Evolutionary conservation across 495 filamentous ascomycete genomes (phyloP).

Genomic region (Aspergillus egyptiacus): DNA sequence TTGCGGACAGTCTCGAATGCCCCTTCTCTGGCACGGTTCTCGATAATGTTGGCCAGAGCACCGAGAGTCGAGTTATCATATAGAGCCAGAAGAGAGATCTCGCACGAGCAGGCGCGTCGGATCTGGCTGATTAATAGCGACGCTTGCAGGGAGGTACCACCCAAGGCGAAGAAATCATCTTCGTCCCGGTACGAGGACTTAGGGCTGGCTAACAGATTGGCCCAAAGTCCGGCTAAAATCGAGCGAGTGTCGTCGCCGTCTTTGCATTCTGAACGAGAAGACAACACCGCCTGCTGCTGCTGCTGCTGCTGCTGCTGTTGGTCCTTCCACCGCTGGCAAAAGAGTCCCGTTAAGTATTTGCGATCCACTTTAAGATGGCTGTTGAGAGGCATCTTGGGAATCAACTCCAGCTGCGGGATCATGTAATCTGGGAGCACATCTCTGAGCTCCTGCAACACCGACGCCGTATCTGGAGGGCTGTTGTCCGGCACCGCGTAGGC

Average conservation of each 20-base stretch:
- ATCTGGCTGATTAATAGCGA: conserved; percentile 1
- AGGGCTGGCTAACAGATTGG: neutral
- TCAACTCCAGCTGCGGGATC: conserved; percentile 14
- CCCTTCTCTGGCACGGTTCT: neutral
- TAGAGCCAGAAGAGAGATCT: neutral
- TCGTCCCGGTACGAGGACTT: neutral
- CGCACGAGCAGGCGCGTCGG: neutral
- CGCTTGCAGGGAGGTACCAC: conserved; percentile 13
- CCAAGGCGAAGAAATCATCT: conserved; percentile 12
- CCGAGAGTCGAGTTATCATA: conserved; percentile 8
- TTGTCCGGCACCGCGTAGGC: neutral
- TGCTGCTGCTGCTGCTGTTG: neutral
- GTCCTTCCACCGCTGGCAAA: neutral
- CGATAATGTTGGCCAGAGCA: neutral
- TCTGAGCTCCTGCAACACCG: neutral
- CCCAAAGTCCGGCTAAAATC: neutral
- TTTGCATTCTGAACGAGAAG: neutral
- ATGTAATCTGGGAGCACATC: conserved; percentile 10
- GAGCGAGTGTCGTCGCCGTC: neutral
- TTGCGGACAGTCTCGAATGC: neutral
- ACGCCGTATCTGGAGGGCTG: neutral
- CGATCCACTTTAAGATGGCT: conserved; percentile 17
- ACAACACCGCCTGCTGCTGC: neutral
- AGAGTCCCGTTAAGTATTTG: conserved; percentile 4
- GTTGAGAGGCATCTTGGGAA: conserved; percentile 15